These are phyloP conservation scores for Phytophthora sansomeana DNA, from an alignment of 352 stramenopile species.

Conservation along the genomic window DNA sequence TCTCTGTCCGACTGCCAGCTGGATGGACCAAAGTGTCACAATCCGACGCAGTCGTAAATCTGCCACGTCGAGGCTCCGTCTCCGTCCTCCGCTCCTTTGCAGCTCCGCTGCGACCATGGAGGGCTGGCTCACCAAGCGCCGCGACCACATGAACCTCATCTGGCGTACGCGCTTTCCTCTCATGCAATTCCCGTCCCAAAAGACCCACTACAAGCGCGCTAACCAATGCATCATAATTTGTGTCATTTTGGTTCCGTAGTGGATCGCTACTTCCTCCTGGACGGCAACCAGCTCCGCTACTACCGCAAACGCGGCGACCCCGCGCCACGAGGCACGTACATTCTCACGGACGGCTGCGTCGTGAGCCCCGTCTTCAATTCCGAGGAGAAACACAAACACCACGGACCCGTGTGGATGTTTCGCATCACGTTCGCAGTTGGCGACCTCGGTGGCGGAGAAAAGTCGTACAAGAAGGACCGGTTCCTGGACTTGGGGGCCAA, in stretches of 20 bases:
- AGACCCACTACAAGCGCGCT: conserved; percentile 2
- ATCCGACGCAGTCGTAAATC: conserved; percentile 30
- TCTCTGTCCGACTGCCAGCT: conserved; percentile 16
- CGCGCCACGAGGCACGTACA: conserved; percentile 82
- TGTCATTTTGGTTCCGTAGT: conserved; percentile 42
- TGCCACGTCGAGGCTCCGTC: conserved; percentile 8
- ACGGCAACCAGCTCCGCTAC: conserved; percentile 88
- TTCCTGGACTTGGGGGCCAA: conserved; percentile 89
- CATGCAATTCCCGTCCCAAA: conserved; percentile 1
- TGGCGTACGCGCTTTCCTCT: conserved; percentile 64
- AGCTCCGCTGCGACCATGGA: conserved; percentile 59
- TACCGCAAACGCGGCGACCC: conserved; percentile 89
- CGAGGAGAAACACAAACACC: conserved; percentile 90
- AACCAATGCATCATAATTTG: conserved; percentile 28
- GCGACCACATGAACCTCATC: conserved; percentile 93
- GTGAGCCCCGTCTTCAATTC: conserved; percentile 88
- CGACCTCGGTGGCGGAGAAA: conserved; percentile 63
- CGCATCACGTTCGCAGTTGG: conserved; percentile 89
- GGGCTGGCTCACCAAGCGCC: conserved; percentile 89
- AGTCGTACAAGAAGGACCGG: conserved; percentile 90
- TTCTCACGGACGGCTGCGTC: conserved; percentile 83
- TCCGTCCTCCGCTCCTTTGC: background rate
- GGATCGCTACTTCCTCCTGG: conserved; percentile 89
- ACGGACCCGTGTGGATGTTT: conserved; percentile 90
- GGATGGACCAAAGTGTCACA: conserved; percentile 30